Evolutionary conservation across 805 yeast species (phyloP), one percentile per base, ranked within the genome.

Genomic region (Monosporozyma yasuniensis): DNA sequence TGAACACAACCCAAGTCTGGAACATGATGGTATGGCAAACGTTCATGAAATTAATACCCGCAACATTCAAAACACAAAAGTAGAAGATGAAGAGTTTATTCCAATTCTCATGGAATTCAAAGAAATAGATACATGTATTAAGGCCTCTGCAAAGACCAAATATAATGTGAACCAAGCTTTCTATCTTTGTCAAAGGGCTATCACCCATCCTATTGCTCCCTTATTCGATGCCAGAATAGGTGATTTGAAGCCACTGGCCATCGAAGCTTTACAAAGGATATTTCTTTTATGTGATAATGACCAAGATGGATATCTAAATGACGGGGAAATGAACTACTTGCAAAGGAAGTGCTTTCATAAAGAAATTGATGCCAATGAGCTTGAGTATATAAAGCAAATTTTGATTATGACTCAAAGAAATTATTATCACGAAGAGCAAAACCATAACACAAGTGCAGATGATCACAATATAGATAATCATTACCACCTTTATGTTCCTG

Each of bases 161-260:
- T 76, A 81, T 57, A 90, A 93, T 63, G 90, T 91, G 12, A 89
- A 84, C 54, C 96, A 91, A 64, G 56, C 67, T 1, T 90, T 90
- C 57, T 93, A 93, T 65, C 71, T 93, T 14, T 93, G 99, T 60
- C 96, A 90, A 63, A 68, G 97, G 46, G 91, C 98, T 0, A 89
- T 91, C 0, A 84, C 91, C 0, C 89, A 87, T 64, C 99, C 99
- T 0, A 77, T 93, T 9, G 82, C 96, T 0, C 99, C 99, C 0
- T 66, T 93, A 23, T 93, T 83, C 60, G 98, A 93, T 64, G 81
- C 96, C n/a, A 87, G 89, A 58, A 88, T 85, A 52, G 91, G 93
- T 1, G 77, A 73, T 44, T 70, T 93, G 57, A 91, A 90, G 59
- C 88, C 90, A 0, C 73, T 81, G 10, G 89, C 96, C 0, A 71